Percentiles rank a stretch among this genome's conserved stretches.
Conservation (phyloP, 352 stramenopile species). For the Thraustochytrium striatum region DNA sequence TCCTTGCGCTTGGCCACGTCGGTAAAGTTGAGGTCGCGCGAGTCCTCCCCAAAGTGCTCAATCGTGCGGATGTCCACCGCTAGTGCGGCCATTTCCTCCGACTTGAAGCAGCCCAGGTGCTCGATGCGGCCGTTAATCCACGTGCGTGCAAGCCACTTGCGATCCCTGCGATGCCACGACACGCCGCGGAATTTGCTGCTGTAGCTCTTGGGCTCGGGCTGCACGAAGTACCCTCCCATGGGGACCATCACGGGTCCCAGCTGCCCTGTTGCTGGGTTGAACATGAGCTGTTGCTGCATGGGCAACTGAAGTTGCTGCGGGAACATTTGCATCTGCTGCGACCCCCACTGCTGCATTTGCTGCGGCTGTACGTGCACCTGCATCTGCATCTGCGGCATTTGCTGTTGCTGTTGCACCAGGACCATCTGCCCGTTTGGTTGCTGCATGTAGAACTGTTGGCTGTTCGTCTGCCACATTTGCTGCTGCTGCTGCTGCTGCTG, state of each 20-base stretch:
- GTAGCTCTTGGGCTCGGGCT: background rate
- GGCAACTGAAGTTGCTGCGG: too few species aligned
- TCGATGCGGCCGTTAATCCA: constrained; percentile 45
- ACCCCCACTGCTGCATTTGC: background rate
- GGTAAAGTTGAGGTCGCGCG: constrained; percentile 35
- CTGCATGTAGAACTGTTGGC: too few species aligned
- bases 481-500: too few species aligned
- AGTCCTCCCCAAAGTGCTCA: constrained; percentile 25
- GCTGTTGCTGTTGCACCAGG: background rate
- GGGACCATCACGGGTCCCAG: too few species aligned
- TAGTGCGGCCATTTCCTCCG: constrained; percentile 38
- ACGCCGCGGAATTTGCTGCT: constrained; percentile 40
- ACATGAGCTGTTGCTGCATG: too few species aligned
- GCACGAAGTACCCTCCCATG: too few species aligned
- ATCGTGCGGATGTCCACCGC: constrained; percentile 37
- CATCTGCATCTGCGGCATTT: background rate
- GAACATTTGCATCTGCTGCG: too few species aligned
- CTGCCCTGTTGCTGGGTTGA: too few species aligned
- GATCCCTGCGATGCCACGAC: constrained; percentile 43
- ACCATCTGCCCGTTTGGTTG: too few species aligned
- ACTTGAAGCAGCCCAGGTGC: constrained; percentile 38
- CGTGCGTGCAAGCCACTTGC: constrained; percentile 39
- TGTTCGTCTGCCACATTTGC: too few species aligned
- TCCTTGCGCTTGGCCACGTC: background rate
- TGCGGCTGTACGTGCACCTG: background rate